Evolutionary conservation across 2,329 filamentous ascomycete species (phyloP), one percentile per base, ranked within the genome.

Genomic region (Cadophora sp.): DNA sequence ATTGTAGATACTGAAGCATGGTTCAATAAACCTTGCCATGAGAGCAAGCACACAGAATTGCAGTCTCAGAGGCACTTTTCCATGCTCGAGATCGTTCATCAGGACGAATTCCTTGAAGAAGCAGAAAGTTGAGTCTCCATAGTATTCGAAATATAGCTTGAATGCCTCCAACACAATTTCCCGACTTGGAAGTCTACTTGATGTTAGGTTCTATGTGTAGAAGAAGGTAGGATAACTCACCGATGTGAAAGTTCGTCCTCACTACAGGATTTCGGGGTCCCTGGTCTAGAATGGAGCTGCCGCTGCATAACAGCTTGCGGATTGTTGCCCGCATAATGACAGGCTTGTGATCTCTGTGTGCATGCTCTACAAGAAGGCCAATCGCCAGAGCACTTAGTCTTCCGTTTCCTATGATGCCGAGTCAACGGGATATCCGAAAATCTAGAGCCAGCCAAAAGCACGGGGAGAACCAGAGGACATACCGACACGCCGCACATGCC

Each of bases 341-440:
- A 62, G 6, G 41, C 16, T 27, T 53, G 45, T 22, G 45, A 51
- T 41, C 59, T 62, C 30, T 51, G 45, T 27, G 24, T 62, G n/a
- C 59, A 62, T 62, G 59, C 59, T 33, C 33, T 50, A 27, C 59
- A 62, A 6, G 59, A 62, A 18, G 59, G 59, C 59, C 59, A 62
- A 41, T 62, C 59, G 11, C 59, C 59, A n/a, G 59, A 62, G 47
- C 59, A 62, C 18, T 62, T 62, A 43, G 45, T 53, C 33, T 62
- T 62, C 30, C 45, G 43, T 24, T 62, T 62, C 20, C 59, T 62
- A 48, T 22, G 20, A 24, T 24, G 48, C 45, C 55, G 33, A 62
- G 43, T 62, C 20, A 62, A 27, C 45, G 45, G 45, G 45, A 51
- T 62, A 51, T 41, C 59, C 59, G 45, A 61, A 5, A 20, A 33